Conservation (phyloP, 148 eudicot species). For the Vaccinium macrocarpon region DNA sequence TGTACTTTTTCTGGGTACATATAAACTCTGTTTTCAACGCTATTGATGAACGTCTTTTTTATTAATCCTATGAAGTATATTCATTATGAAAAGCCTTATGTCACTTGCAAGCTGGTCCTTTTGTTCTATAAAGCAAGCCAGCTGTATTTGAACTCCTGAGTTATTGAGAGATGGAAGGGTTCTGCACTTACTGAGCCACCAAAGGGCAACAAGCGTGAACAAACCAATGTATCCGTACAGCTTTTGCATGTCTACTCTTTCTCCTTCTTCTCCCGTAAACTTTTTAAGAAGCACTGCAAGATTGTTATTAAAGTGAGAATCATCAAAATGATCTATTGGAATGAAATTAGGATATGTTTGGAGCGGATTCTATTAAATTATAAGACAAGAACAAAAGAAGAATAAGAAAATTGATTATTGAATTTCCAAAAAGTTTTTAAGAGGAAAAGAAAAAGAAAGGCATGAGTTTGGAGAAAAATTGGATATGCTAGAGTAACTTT, state of each 20-base stretch:
- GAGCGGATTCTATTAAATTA: neutral
- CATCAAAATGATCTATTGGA: constrained; percentile 16
- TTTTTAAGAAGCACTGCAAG: constrained; percentile 78
- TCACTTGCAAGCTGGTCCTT: neutral
- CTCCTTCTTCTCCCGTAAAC: constrained; percentile 81
- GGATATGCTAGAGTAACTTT: neutral
- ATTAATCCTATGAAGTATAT: neutral
- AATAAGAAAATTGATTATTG: no score
- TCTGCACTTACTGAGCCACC: constrained; percentile 84
- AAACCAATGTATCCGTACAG: constrained; percentile 87
- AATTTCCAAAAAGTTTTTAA: no score
- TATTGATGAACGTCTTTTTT: neutral
- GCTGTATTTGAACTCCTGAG: neutral
- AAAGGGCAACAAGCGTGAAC: constrained; percentile 70
- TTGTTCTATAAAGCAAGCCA: neutral
- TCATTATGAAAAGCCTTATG: neutral
- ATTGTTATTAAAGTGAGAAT: constrained; percentile 12
- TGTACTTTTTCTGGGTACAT: neutral
- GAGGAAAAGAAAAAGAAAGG: neutral
- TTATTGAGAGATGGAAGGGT: neutral
- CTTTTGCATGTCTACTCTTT: constrained; percentile 80
- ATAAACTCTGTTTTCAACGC: neutral
- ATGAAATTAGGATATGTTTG: neutral
- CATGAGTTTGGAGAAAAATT: neutral
- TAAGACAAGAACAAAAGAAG: no score